Percentiles rank a stretch among this genome's conserved stretches.
Conservation (phyloP, 768 basidiomycete genomes). For the Pulveroboletus frians region DNA sequence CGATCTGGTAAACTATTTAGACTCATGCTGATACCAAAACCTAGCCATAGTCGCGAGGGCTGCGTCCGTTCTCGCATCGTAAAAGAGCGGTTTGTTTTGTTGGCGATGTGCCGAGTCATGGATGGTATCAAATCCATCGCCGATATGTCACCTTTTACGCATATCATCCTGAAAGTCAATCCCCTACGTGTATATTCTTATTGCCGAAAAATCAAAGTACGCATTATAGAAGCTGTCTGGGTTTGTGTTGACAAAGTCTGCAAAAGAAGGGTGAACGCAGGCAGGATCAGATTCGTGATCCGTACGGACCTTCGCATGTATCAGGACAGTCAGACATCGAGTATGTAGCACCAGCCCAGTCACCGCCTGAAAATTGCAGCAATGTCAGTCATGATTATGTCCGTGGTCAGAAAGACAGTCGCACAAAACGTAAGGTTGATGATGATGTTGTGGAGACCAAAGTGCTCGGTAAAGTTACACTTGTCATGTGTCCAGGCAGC, state of each 20-base stretch:
- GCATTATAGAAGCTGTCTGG: constrained; percentile 63
- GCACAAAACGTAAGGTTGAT: constrained; percentile 58
- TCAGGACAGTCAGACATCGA: constrained; percentile 47
- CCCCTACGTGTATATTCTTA: constrained; percentile 45
- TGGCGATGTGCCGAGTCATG: neutral
- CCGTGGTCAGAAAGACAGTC: constrained; percentile 16
- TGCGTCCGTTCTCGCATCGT: neutral
- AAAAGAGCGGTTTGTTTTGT: neutral
- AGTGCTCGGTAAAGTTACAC: constrained; percentile 36
- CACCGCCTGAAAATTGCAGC: constrained; percentile 41
- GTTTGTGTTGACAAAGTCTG: constrained; percentile 42
- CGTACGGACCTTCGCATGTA: constrained; percentile 45
- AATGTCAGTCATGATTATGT: neutral
- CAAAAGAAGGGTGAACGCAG: neutral
- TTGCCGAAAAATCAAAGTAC: constrained; percentile 64
- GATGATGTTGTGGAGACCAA: constrained; percentile 32
- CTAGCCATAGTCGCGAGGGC: neutral
- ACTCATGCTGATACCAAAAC: neutral
- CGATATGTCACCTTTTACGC: constrained; percentile 1
- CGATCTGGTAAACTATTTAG: neutral
- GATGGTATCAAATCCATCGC: constrained; percentile 9
- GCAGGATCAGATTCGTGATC: neutral
- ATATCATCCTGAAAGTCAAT: neutral
- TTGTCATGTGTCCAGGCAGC: constrained; percentile 31
- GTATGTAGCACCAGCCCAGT: constrained; percentile 52